Evolutionary conservation across 345 rosid species (phyloP).

Genomic region (Populus simonii): DNA sequence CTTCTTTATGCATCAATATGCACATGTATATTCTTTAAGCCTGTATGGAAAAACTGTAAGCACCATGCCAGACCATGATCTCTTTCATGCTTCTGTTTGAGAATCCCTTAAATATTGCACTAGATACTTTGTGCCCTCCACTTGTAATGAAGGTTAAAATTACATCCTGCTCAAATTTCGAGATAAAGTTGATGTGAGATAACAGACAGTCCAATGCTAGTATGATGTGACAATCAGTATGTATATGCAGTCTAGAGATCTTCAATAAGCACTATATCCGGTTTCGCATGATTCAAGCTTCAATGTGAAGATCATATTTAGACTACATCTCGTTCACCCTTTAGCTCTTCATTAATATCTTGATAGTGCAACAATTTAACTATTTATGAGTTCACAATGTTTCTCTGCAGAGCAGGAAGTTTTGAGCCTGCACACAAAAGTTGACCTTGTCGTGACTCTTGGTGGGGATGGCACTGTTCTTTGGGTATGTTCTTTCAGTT

Average conservation of each 20-base stretch:
- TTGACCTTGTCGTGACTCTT: constrained; percentile 94
- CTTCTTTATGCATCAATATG: not conserved
- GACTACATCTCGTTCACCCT: not conserved
- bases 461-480: constrained; percentile 99
- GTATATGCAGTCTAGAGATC: not conserved
- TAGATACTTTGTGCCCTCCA: not conserved
- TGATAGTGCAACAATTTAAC: not conserved
- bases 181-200: not conserved
- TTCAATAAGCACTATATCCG: not conserved
- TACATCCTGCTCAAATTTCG: not conserved
- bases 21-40: not conserved
- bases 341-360: not conserved
- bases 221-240: not conserved
- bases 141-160: not conserved
- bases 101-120: not conserved
- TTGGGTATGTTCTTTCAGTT: constrained; percentile 59
- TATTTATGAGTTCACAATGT: constrained; percentile 1
- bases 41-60: not conserved
- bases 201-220: not conserved
- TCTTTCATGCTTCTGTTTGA: not conserved
- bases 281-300: not conserved
- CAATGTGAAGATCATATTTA: not conserved
- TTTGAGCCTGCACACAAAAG: constrained; percentile 65
- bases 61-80: not conserved
- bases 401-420: constrained; percentile 66